Conservation (phyloP, 331 rosid genomes). For the Acacia concinna region DNA sequence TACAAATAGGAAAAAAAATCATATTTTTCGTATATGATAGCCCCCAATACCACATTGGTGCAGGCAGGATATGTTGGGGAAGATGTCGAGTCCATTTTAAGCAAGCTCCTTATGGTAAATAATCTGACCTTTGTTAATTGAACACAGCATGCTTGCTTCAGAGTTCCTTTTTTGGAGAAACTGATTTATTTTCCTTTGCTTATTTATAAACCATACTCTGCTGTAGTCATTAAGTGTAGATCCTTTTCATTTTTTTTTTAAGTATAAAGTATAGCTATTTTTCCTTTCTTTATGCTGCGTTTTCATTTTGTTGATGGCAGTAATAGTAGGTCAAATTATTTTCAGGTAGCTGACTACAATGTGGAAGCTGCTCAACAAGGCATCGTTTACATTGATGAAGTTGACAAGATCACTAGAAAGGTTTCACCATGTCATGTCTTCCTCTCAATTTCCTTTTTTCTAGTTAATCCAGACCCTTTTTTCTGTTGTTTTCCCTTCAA, state of each 20-base stretch:
- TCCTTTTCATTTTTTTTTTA: background rate
- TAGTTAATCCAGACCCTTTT: background rate
- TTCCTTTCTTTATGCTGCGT: background rate
- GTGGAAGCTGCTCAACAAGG: slow-evolving; percentile 97
- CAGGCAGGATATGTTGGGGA: slow-evolving; percentile 99
- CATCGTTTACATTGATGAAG: slow-evolving; percentile 97
- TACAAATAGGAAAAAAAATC: background rate
- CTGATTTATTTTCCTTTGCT: background rate
- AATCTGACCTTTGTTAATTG: slow-evolving; percentile 17
- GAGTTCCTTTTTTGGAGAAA: background rate
- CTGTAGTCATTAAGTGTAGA: background rate
- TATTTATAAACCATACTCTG: background rate
- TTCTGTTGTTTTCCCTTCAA: slow-evolving; percentile 20
- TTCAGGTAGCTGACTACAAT: slow-evolving; percentile 90
- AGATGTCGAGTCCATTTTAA: slow-evolving; percentile 93
- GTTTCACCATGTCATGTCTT: slow-evolving; percentile 38
- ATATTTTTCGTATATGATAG: slow-evolving; percentile 15
- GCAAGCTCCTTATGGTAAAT: slow-evolving; percentile 85
- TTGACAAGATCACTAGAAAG: slow-evolving; percentile 97
- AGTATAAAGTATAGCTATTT: background rate
- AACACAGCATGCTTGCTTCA: slow-evolving; percentile 13
- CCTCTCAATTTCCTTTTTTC: background rate
- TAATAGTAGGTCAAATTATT: slow-evolving; percentile 19
- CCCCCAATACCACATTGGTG: slow-evolving; percentile 29
- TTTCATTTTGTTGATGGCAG: background rate